Base-by-base conservation (phyloP, 495 filamentous ascomycete genomes). In the Daldinia bambusicola region DNA sequence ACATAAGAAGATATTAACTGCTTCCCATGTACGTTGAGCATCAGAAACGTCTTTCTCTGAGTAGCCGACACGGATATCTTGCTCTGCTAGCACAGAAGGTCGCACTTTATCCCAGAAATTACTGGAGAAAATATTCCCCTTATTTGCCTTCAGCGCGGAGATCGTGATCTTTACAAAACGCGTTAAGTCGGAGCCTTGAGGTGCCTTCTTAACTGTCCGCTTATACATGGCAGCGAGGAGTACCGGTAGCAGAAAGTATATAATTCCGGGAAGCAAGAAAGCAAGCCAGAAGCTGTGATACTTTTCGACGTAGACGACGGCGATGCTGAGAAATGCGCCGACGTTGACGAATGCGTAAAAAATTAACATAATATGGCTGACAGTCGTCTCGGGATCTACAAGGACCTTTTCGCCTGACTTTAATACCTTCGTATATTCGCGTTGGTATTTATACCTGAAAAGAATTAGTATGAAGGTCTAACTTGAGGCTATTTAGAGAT, bases 271-370 rank as follows among this genome's bases (percentile, higher is more conserved):
- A 1, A 92, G 81, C 26, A 92, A 80, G 72, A 86, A 93, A 13
- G 87, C 90, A 0, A 83, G 84, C 89, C 89, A 93, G 81, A 89
- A 92, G 50, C 86, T 88, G 18, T 86, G 78, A 69, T 89, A 84
- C 63, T 83, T 74, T 77, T 93, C 91, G 80, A 91, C 85, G 72
- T 89, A 89, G 1, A 88, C 84, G 8, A 89, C 91, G 3, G 87
- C 87, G 59, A 93, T 81, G 16, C 85, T 78, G n/a, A 89, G 88
- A 16, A 93, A 84, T 3, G 89, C 86, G 13, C 91, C 92, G 40
- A 93, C 48, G 77, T 94, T 93, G 80, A 93, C 91, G 72, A 86
- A 90, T 20, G 83, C 79, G 75, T 92, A 92, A 79, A 91, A 91
- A 60, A 89, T 85, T 34, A 80, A 73, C 66, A 81, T 79, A 60